Evolutionary conservation across 169 alveolate genomes (phyloP), one percentile per base, ranked within the genome.

Genomic region (Plasmodium blacklocki): DNA sequence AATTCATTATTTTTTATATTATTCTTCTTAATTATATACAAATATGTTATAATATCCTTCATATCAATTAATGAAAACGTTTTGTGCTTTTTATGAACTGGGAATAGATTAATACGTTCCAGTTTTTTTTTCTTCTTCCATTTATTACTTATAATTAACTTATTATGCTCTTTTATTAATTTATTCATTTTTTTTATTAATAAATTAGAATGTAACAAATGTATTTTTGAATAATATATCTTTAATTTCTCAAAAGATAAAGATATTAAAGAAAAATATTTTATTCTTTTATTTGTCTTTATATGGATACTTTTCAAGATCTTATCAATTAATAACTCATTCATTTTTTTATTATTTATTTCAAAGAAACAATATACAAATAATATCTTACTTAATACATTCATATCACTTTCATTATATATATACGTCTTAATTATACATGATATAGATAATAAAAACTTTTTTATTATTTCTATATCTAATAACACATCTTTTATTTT

Each of bases 211-310:
- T 80, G 75, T 15, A 62, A n/a, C 18, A 39, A 58, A 26, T 64
- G 19, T 8, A 80, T 29, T 67, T 80, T 66, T 9, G 78, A 60
- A 26, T 60, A 54, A 43, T 67, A 80, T 62, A 80, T 32, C 12
- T 67, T 67, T 11, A 68, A 54, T 19, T 80, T 80, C 66, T 67
- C 73, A 59, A 80, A 68, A 43, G 90, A 56, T 6, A 80, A 39
- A 0, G 90, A 58, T 54, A 71, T 47, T 66, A 80, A 62, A 29
- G 90, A 80, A 67, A 80, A 67, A 18, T 80, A 67, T 67, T 80
- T 56, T 15, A 80, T 80, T 52, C 70, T 80, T 67, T 80, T 21
- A 52, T 80, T 56, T 54, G 18, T 66, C 15, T 80, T 80, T 23
- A 80, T 67, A n/a, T 67, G 15, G 23, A 80, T 23, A 59, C 83